phyloP scores from a whole-genome alignment of 192 early-diverging fungal genomes.

The Umbelopsis vinacea region DNA sequence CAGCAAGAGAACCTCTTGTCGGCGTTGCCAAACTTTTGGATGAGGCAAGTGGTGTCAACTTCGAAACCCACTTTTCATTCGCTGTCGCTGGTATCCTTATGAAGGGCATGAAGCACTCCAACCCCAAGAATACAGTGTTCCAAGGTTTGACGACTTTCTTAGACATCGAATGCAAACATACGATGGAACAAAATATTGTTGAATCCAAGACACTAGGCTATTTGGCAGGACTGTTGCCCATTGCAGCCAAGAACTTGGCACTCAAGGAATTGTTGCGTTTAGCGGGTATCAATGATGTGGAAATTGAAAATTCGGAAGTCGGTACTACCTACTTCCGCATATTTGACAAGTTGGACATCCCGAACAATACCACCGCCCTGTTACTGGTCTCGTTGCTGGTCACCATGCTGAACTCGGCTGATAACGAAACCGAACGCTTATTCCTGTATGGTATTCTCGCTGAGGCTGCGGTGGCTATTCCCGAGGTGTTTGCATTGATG shows the following conservation, averaged over 20 bases:
- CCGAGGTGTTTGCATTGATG: slow-evolving; percentile 76
- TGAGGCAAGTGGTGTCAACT: slow-evolving; percentile 75
- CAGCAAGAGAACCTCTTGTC: slow-evolving; percentile 71
- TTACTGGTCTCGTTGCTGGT: slow-evolving; percentile 70
- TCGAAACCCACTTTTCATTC: slow-evolving; percentile 86
- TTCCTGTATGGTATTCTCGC: slow-evolving; percentile 80
- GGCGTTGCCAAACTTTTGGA: slow-evolving; percentile 78
- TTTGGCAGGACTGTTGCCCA: slow-evolving; percentile 79
- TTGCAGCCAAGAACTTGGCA: slow-evolving; percentile 75
- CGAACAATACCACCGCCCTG: slow-evolving; percentile 66
- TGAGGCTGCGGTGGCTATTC: slow-evolving; percentile 70
- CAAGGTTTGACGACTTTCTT: slow-evolving; percentile 75
- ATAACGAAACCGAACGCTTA: slow-evolving; percentile 71
- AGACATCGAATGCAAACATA: slow-evolving; percentile 69
- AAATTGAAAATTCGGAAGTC: slow-evolving; percentile 25
- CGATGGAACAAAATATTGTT: slow-evolving; percentile 39
- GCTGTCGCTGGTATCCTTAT: slow-evolving; percentile 81
- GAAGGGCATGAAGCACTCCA: slow-evolving; percentile 80
- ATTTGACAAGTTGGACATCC: slow-evolving; percentile 67
- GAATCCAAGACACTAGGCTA: slow-evolving; percentile 69
- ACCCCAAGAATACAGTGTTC: slow-evolving; percentile 74
- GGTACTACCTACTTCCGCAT: slow-evolving; percentile 62
- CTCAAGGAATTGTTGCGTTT: slow-evolving; percentile 59
- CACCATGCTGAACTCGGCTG: slow-evolving; percentile 71
- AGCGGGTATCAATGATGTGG: slow-evolving; percentile 55